Base-by-base conservation (phyloP, 116 monocot species). In the Papilionanthe hybrid region DNA sequence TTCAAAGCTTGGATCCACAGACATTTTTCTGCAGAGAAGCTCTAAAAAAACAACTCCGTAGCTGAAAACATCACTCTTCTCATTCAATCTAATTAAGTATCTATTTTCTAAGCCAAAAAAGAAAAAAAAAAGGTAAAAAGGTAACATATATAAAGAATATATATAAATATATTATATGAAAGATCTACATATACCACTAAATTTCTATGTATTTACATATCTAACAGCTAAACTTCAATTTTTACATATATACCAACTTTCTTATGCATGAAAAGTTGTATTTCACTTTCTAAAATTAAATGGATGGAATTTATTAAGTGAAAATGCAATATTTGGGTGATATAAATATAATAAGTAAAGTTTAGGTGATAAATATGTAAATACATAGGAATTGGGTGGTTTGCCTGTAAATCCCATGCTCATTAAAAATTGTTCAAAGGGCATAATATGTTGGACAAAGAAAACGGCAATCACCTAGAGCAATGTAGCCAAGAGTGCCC, bases 401-500 rank as follows among this genome's bases (percentile, higher is more conserved):
- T n/a, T n/a, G n/a, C n/a, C n/a, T n/a, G n/a, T n/a, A n/a, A n/a
- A n/a, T n/a, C n/a, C n/a, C n/a, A n/a, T n/a, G n/a, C n/a, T n/a
- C n/a, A n/a, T n/a, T n/a, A n/a, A n/a, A n/a, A n/a, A n/a, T n/a
- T n/a, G n/a, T n/a, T n/a, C n/a, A n/a, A n/a, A n/a, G n/a, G n/a
- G n/a, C 4, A 45, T 45, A 45, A 47, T 56, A 66, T 28, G 9
- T 27, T 27, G 22, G 42, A 78, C n/a, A 22, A 32, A 79, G 69
- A 22, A 10, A 77, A 15, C 44, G 22, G 22, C 57, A 49, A 90
- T 84, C 88, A 91, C 94, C 94, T 85, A 90, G 91, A 77, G 91
- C 91, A 79, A 94, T 92, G 84, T 92, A 94, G 48, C 91, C 94
- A 77, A 92, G 94, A 74, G 94, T 94, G 78, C 94, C 94, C 7